Percentiles rank a stretch among this genome's conserved stretches.
These are phyloP conservation scores for rapeseed (Brassica napus) DNA, from an alignment of 345 rosid species.

Conservation along the genomic window DNA sequence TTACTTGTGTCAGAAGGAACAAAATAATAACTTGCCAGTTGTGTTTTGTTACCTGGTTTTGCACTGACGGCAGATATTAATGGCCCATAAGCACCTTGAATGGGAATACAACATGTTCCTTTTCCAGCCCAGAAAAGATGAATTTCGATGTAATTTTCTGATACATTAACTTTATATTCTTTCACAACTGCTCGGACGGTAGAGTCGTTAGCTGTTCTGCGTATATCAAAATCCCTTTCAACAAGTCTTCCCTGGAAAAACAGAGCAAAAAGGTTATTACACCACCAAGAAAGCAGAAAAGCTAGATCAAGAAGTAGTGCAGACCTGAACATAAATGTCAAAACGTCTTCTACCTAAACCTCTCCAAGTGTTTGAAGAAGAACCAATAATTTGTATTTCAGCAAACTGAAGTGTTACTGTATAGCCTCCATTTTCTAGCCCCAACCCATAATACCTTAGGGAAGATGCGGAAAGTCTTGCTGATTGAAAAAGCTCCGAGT, in stretches of 20 bases:
- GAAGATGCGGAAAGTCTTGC: conserved; percentile 43
- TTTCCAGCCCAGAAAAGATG: conserved; percentile 48
- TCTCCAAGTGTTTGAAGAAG: conserved; percentile 35
- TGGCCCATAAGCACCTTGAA: conserved; percentile 44
- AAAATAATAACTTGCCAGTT: not conserved
- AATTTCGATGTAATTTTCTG: conserved; percentile 36
- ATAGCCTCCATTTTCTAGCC: conserved; percentile 35
- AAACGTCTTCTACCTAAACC: conserved; percentile 51
- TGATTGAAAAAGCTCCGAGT: conserved; percentile 43
- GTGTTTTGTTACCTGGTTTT: conserved; percentile 48
- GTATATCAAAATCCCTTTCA: conserved; percentile 51
- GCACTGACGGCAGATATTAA: conserved; percentile 58
- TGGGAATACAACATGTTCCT: conserved; percentile 43
- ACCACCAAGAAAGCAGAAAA: not conserved
- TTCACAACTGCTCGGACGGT: conserved; percentile 31
- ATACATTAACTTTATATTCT: conserved; percentile 32
- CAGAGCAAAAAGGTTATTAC: not conserved
- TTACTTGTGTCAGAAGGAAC: not conserved
- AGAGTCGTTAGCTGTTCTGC: conserved; percentile 43
- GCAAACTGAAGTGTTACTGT: conserved; percentile 30
- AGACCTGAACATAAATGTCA: conserved; percentile 55
- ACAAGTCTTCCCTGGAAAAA: conserved; percentile 46
- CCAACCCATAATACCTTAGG: conserved; percentile 19
- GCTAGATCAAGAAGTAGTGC: not conserved
- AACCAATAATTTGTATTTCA: conserved; percentile 17